Conservation (phyloP, 352 stramenopile species). For the Phytophthora pisi region DNA sequence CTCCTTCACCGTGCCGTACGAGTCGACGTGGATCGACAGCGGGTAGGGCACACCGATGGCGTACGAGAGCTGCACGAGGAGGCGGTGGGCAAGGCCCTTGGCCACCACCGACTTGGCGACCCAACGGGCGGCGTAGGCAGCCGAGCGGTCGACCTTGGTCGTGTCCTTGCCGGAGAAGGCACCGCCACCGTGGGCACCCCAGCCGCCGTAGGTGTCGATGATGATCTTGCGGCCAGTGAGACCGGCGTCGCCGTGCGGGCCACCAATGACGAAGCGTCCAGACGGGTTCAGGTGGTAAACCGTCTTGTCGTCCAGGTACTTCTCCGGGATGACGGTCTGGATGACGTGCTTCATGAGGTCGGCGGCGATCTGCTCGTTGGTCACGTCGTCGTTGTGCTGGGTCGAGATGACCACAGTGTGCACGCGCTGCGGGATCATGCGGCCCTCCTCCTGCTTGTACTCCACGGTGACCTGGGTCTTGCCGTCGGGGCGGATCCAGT, state of each 20-base stretch:
- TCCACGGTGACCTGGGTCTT: constrained; percentile 99
- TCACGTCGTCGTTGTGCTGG: constrained; percentile 98
- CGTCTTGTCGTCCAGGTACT: constrained; percentile 99
- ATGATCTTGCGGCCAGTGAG: constrained; percentile 99
- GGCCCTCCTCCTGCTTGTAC: constrained; percentile 97
- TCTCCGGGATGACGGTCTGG: constrained; percentile 97
- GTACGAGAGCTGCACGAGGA: constrained; percentile 98
- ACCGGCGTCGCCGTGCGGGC: constrained; percentile 98
- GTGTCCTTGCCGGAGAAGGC: constrained; percentile 99
- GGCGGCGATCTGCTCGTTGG: constrained; percentile 98
- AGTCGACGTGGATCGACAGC: constrained; percentile 97
- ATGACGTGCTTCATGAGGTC: constrained; percentile 99
- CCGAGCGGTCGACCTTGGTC: constrained; percentile 99
- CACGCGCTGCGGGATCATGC: constrained; percentile 96
- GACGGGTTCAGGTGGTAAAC: constrained; percentile 99
- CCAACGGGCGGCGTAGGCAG: constrained; percentile 98
- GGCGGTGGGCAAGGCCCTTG: constrained; percentile 93
- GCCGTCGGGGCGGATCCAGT: constrained; percentile 99
- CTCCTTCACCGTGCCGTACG: constrained; percentile 97
- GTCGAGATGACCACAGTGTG: constrained; percentile 99
- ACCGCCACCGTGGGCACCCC: constrained; percentile 98
- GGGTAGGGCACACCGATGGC: constrained; percentile 98
- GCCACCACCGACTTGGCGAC: constrained; percentile 98
- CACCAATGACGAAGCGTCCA: constrained; percentile 98
- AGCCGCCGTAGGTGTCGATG: constrained; percentile 99